phyloP scores from a whole-genome alignment of 2,329 filamentous ascomycete genomes.

The Alternaria conjuncta region DNA sequence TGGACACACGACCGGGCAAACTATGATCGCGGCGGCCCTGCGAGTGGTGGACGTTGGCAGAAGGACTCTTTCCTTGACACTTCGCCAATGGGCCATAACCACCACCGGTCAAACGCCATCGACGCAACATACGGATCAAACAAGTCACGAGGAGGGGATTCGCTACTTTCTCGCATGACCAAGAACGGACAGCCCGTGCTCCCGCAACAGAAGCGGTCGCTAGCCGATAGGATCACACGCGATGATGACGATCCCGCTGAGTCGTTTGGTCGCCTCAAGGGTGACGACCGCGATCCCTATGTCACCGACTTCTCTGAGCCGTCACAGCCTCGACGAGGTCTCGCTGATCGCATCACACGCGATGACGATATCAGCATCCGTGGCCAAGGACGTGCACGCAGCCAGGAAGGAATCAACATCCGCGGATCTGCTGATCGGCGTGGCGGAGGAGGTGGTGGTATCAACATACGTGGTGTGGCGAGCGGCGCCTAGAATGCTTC shows the following conservation, averaged over 20 bases:
- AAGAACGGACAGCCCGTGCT: slow-evolving; percentile 40
- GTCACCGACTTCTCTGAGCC: slow-evolving; percentile 37
- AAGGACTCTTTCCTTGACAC: slow-evolving; percentile 42
- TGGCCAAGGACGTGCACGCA: slow-evolving; percentile 21
- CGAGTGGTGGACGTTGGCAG: slow-evolving; percentile 32
- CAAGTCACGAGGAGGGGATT: slow-evolving; percentile 23
- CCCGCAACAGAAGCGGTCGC: slow-evolving; percentile 29
- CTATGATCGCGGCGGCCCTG: slow-evolving; percentile 23
- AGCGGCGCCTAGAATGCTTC: slow-evolving; percentile 31
- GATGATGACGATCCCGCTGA: slow-evolving; percentile 30
- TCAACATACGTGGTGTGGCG: slow-evolving; percentile 44
- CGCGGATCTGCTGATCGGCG: slow-evolving; percentile 33
- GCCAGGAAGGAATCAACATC: slow-evolving; percentile 42
- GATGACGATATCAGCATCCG: slow-evolving; percentile 28
- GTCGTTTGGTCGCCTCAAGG: slow-evolving; percentile 40
- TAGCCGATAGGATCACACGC: slow-evolving; percentile 42
- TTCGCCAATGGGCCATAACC: slow-evolving; percentile 49
- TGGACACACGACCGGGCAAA: slow-evolving; percentile 42
- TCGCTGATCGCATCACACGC: slow-evolving; percentile 33
- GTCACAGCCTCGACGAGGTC: slow-evolving; percentile 20
- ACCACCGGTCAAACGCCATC: slow-evolving; percentile 53
- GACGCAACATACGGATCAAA: slow-evolving; percentile 34
- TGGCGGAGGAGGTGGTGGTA: slow-evolving; percentile 18
- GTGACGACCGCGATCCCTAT: slow-evolving; percentile 34
- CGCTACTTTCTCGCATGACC: slow-evolving; percentile 43